Evolutionary conservation across 2,329 filamentous ascomycete species (phyloP), one percentile per base, ranked within the genome.

Genomic region (Pseudogymnoascus destructans): DNA sequence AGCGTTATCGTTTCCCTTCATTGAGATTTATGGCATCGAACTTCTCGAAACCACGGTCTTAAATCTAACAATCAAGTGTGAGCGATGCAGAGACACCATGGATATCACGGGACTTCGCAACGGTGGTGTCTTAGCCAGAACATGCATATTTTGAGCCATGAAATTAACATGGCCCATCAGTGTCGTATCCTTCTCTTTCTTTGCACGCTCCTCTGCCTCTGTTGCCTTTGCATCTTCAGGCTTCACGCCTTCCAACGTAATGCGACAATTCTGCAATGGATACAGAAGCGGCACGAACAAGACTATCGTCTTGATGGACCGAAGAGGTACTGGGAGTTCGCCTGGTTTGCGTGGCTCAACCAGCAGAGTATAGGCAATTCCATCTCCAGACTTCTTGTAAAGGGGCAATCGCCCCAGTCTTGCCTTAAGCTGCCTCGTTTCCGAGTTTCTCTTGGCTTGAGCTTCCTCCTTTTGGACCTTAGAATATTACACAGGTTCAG

Each of bases 11-110:
- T 89, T 93, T 64, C 89, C 89, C 0, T 82, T 79, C 23, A 73
- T 93, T 59, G 87, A 92, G 65, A 78, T 95, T 1, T 79, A 89
- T 67, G 81, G 85, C 35, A 85, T 93, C 61, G 88, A 93, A 66
- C 72, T 93, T 1, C 75, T 95, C 7, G 82, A 91, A 64, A 71
- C 92, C 1, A 74, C 78, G 0, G 75, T 79, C 21, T 73, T 93
- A 30, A 83, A 80, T 59, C 74, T 93, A 62, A 85, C 79, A 2
- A 75, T 89, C 62, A 91, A 90, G 68, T 95, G 89, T 69, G 81
- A 84, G 57, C 80, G 89, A 35, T 95, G 89, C 75, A 90, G 85
- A 69, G 85, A 86, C 3, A 69, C 76, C 10, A 82, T 83, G 65
- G 89, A 93, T 61, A 72, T 91, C 38, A 80, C 80, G 6, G 81